Percentiles rank a stretch among this genome's conserved stretches.
Conservation (phyloP, 2,329 filamentous ascomycete species). For the Talaromyces sp. region DNA sequence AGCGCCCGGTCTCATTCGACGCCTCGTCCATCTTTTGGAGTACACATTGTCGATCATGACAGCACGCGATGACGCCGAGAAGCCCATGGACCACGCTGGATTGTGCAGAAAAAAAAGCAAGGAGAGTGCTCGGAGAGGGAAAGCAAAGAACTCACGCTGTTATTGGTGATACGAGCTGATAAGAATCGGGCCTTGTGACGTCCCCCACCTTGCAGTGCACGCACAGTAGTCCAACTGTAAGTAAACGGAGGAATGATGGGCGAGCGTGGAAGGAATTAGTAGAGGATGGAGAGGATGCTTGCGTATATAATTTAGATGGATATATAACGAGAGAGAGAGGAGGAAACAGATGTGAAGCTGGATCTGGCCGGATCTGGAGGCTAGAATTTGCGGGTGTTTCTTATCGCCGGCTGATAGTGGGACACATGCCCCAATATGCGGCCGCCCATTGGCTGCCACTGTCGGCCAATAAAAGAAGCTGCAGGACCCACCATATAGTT, state of each 20-base stretch:
- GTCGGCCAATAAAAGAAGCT: background rate
- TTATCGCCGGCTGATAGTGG: too few species aligned
- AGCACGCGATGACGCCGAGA: constrained; percentile 4
- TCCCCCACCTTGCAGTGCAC: constrained; percentile 6
- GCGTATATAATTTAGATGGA: background rate
- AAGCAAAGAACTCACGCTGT: constrained; percentile 6
- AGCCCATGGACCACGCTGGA: background rate
- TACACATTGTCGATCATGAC: constrained; percentile 1
- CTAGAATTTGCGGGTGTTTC: background rate
- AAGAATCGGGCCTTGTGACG: constrained; percentile 9
- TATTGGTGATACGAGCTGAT: constrained; percentile 9
- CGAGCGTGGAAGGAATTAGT: background rate
- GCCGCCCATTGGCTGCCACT: background rate
- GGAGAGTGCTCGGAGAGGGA: background rate
- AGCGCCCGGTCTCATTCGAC: constrained; percentile 1
- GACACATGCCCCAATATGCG: background rate
- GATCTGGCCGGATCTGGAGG: background rate
- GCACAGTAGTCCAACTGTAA: background rate
- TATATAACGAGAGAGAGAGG: background rate
- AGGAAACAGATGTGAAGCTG: background rate
- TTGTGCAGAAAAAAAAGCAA: constrained; percentile 10
- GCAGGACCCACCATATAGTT: too few species aligned
- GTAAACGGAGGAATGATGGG: background rate
- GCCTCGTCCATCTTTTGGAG: background rate
- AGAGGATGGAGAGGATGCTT: background rate